Percentiles rank a stretch among this genome's conserved stretches.
phyloP scores from a whole-genome alignment of 78 protist genomes.

The Goniomonas avonlea region DNA sequence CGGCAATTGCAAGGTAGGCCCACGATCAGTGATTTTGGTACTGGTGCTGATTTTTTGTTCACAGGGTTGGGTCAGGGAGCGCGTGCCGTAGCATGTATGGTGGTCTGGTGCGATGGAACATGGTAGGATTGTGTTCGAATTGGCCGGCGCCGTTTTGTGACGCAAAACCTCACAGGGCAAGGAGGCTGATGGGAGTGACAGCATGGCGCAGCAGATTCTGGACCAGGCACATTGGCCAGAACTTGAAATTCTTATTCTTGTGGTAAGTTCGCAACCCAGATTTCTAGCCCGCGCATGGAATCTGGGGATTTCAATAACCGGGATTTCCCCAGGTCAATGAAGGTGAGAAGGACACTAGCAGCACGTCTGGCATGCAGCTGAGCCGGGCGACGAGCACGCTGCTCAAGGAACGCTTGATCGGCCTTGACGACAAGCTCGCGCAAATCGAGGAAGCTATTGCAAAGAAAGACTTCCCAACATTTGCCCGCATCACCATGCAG shows the following conservation, averaged over 20 bases:
- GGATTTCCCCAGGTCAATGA: conserved; percentile 52
- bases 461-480: conserved; percentile 59
- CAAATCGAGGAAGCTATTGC: conserved; percentile 69
- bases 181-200: not conserved
- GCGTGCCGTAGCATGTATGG: conserved; percentile 92
- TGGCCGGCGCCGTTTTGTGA: conserved; percentile 67
- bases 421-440: too few species aligned
- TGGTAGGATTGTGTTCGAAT: conserved; percentile 63
- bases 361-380: conserved; percentile 89
- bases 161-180: not conserved
- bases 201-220: conserved; percentile 9
- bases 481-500: conserved; percentile 83
- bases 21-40: not conserved
- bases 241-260: conserved; percentile 72
- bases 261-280: conserved; percentile 29
- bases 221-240: conserved; percentile 83
- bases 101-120: conserved; percentile 93
- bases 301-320: too few species aligned
- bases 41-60: not conserved
- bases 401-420: conserved; percentile 51
- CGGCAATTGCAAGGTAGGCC: conserved; percentile 54
- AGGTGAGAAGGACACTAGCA: conserved; percentile 74
- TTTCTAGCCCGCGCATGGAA: too few species aligned
- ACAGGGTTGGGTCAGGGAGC: conserved; percentile 86
- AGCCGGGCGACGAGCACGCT: conserved; percentile 65